Percentiles rank a stretch among this genome's conserved stretches.
phyloP scores from a whole-genome alignment of 106 monocot genomes.

The Phalaenopsis equestris region DNA sequence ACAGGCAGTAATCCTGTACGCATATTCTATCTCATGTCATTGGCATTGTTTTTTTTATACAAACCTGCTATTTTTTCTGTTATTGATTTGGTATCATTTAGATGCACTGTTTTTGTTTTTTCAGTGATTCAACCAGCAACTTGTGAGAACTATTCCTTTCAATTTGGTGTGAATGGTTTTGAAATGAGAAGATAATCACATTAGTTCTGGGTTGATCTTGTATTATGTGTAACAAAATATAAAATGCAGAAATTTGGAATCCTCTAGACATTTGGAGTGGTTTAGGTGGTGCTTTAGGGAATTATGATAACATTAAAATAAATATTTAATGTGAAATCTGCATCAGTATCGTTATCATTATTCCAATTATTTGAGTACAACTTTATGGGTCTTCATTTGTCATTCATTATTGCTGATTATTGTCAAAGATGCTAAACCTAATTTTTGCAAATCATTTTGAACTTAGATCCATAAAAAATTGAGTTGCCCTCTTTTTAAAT shows the following conservation, averaged over 20 bases:
- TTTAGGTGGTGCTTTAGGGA: not conserved
- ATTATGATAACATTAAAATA: not conserved
- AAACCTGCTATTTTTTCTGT: not conserved
- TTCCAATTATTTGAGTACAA: not conserved
- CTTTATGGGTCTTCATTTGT: not conserved
- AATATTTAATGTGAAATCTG: not conserved
- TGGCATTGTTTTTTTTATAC: not conserved
- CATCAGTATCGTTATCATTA: not conserved
- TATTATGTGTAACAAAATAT: not conserved
- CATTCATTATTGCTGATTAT: not conserved
- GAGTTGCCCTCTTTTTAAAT: not conserved
- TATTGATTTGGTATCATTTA: not conserved
- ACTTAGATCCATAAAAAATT: not conserved
- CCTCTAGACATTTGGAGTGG: not conserved
- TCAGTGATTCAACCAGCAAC: not conserved
- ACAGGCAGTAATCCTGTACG: conserved; percentile 99
- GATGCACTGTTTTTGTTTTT: not conserved
- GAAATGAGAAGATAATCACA: not conserved
- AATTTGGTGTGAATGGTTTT: not conserved
- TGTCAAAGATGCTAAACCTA: not conserved
- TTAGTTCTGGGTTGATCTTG: not conserved
- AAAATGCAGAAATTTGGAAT: not conserved
- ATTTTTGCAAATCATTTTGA: not conserved
- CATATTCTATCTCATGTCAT: conserved; percentile 8
- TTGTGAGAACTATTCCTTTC: not conserved